Evolutionary conservation across 208 protist species (phyloP).

Genomic region (Novymonas esmeraldas): DNA sequence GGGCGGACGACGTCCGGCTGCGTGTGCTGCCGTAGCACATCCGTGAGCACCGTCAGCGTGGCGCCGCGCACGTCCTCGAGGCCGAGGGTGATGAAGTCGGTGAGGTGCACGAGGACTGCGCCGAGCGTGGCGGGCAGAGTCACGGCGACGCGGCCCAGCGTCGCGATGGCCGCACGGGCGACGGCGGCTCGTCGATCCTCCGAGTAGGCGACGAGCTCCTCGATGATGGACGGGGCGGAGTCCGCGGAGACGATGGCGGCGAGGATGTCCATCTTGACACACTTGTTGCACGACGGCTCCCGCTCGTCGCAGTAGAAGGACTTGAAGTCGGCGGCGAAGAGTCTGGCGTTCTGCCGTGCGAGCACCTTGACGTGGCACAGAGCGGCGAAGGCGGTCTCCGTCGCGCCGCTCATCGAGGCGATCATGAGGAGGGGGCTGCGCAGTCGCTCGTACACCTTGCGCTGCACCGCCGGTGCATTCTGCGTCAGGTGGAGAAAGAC

Average conservation of each 20-base stretch:
- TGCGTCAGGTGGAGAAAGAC: slow-evolving; percentile 91
- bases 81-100: slow-evolving; percentile 64
- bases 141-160: slow-evolving; percentile 20
- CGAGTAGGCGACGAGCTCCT: slow-evolving; percentile 76
- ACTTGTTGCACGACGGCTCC: slow-evolving; percentile 85
- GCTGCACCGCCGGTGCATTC: slow-evolving; percentile 72
- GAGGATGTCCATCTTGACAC: slow-evolving; percentile 87
- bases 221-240: slow-evolving; percentile 64
- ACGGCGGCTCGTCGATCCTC: slow-evolving; percentile 36
- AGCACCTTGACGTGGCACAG: slow-evolving; percentile 89
- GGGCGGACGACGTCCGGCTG: slow-evolving; percentile 44
- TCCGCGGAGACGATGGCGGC: slow-evolving; percentile 44
- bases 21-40: slow-evolving; percentile 78
- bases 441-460: slow-evolving; percentile 77
- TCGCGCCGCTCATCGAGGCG: slow-evolving; percentile 50
- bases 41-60: slow-evolving; percentile 75
- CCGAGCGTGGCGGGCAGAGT: slow-evolving; percentile 11
- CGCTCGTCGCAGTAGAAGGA: slow-evolving; percentile 75
- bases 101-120: slow-evolving; percentile 40
- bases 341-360: slow-evolving; percentile 49
- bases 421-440: slow-evolving; percentile 84
- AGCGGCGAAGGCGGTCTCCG: slow-evolving; percentile 72
- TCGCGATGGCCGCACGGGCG: slow-evolving; percentile 22
- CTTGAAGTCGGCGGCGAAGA: slow-evolving; percentile 61
- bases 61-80: slow-evolving; percentile 53